Percentiles rank a stretch among this genome's conserved stretches.
phyloP scores from a whole-genome alignment of 2,329 filamentous ascomycete species.

The Cercospora zeina region DNA sequence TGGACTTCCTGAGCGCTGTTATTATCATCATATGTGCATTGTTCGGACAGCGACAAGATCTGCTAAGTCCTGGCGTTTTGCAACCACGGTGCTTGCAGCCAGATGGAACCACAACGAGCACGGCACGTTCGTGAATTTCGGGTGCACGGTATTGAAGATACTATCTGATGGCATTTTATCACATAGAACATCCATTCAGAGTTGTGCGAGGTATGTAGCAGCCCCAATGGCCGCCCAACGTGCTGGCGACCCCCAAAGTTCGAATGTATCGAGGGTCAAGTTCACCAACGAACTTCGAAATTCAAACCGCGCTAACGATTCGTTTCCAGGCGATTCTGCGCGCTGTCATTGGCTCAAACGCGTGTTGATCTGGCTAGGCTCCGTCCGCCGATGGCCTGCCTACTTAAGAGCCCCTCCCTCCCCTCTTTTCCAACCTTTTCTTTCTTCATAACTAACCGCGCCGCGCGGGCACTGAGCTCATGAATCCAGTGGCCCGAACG shows the following conservation, averaged over 20 bases:
- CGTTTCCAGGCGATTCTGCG: neutral
- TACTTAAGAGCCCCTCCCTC: neutral
- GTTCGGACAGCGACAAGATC: no score
- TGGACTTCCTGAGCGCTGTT: neutral
- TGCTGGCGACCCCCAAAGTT: neutral
- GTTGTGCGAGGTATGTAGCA: neutral
- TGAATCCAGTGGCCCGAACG: neutral
- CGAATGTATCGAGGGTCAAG: neutral
- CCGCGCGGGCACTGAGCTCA: neutral
- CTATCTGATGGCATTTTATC: neutral
- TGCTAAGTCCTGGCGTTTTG: neutral
- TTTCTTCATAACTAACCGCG: neutral
- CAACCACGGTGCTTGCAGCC: neutral
- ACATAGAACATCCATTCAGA: neutral
- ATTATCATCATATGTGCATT: neutral
- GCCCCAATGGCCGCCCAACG: neutral
- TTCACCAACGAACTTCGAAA: constrained; percentile 10
- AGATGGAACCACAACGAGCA: neutral
- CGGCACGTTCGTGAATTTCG: neutral
- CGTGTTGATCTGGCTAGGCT: neutral
- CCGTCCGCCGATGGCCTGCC: neutral
- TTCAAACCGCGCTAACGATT: neutral
- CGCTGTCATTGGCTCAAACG: neutral
- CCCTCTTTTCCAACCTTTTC: constrained; percentile 1
- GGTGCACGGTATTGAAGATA: neutral